phyloP scores from a whole-genome alignment of 345 rosid species.

The Moricandia arvensis region DNA sequence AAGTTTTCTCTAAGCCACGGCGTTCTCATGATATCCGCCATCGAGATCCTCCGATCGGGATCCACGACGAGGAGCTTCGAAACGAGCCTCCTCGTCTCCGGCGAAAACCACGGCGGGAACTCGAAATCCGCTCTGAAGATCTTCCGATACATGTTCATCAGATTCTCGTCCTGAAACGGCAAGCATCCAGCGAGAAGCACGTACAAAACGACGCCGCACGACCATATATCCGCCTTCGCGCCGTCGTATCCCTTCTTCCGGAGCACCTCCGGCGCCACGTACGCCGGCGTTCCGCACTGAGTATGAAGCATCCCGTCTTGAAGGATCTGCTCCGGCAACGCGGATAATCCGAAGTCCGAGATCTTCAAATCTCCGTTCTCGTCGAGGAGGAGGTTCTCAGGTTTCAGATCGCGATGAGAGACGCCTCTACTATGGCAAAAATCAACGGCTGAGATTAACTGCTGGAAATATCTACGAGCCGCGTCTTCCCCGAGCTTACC shows the following conservation, averaged over 20 bases:
- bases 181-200: slow-evolving; percentile 65
- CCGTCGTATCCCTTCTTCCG: slow-evolving; percentile 86
- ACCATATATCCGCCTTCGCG: slow-evolving; percentile 77
- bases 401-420: slow-evolving; percentile 81
- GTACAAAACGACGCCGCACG: slow-evolving; percentile 81
- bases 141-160: slow-evolving; percentile 62
- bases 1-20: slow-evolving; percentile 68
- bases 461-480: slow-evolving; percentile 69
- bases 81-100: slow-evolving; percentile 54
- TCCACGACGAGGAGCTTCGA: slow-evolving; percentile 65
- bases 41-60: slow-evolving; percentile 58
- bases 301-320: slow-evolving; percentile 83
- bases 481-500: slow-evolving; percentile 61
- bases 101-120: slow-evolving; percentile 67
- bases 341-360: slow-evolving; percentile 85
- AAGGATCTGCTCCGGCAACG: slow-evolving; percentile 66
- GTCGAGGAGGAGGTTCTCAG: slow-evolving; percentile 74
- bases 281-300: slow-evolving; percentile 82
- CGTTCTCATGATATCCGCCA: slow-evolving; percentile 57
- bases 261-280: slow-evolving; percentile 93
- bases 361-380: slow-evolving; percentile 68
- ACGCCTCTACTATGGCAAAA: slow-evolving; percentile 86
- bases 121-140: slow-evolving; percentile 61
- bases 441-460: slow-evolving; percentile 68
- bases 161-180: slow-evolving; percentile 74